A percentile compares a stretch with the other conserved stretches of the same genome.
Conservation (phyloP, 164 flowering plant species). For the Tetrastigma voinierianum region DNA sequence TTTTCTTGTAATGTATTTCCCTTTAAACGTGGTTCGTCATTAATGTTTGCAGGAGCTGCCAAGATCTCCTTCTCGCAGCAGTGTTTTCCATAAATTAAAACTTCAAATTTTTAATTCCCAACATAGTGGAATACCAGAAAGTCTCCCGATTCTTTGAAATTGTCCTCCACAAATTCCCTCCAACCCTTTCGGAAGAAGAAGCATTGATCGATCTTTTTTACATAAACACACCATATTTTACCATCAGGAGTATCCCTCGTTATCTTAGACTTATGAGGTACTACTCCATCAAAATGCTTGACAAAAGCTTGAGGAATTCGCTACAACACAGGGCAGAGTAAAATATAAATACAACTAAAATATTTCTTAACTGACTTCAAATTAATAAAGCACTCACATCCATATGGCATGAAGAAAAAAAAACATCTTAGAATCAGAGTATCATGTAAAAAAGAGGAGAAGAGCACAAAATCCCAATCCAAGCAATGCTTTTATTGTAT, state of each 20-base stretch:
- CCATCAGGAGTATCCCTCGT: background rate
- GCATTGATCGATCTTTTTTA: background rate
- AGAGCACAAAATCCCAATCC: no score
- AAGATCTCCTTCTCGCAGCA: slow-evolving; percentile 1
- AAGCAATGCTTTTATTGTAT: no score
- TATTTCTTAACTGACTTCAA: no score
- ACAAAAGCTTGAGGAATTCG: slow-evolving; percentile 5
- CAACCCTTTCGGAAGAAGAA: background rate
- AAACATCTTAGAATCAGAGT: no score
- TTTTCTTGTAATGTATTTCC: no score
- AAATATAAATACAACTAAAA: no score
- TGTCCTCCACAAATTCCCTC: slow-evolving; percentile 3
- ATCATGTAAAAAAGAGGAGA: no score
- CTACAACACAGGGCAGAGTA: background rate
- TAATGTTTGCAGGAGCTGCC: no score
- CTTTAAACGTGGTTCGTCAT: background rate
- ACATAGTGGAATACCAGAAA: slow-evolving; percentile 1
- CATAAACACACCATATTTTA: background rate
- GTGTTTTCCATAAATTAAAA: background rate
- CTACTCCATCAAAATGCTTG: slow-evolving; percentile 4
- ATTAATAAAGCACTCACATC: no score
- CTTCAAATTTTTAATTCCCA: slow-evolving; percentile 2
- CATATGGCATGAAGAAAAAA: no score
- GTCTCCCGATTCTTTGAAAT: background rate
- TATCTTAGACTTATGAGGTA: background rate